These are phyloP conservation scores for Leucocoprinus leucothites DNA, from an alignment of 768 basidiomycete genomes.

Conservation along the genomic window DNA sequence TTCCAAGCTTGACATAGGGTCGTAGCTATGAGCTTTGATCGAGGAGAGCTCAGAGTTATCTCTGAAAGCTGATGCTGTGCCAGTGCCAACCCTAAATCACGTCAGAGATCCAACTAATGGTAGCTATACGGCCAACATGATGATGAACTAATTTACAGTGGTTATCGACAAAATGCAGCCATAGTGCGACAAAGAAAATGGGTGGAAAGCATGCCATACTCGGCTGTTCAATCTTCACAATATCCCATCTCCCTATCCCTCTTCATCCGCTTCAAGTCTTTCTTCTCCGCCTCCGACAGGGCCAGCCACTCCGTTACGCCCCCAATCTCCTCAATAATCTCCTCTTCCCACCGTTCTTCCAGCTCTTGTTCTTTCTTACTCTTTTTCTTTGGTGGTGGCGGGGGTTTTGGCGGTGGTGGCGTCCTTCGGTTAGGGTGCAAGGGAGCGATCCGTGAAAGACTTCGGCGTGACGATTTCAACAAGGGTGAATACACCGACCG, in stretches of 20 bases:
- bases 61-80: too few relatives aligned
- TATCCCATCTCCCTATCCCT: slow-evolving; percentile 60
- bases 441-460: slow-evolving; percentile 69
- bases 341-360: slow-evolving; percentile 81
- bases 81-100: too few relatives aligned
- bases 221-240: slow-evolving; percentile 43
- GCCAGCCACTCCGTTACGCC: slow-evolving; percentile 58
- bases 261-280: slow-evolving; percentile 54
- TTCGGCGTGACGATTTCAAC: slow-evolving; percentile 58
- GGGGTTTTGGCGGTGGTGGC: slow-evolving; percentile 71
- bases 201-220: not conserved
- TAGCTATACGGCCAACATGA: too few relatives aligned
- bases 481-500: slow-evolving; percentile 56
- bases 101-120: too few relatives aligned
- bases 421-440: slow-evolving; percentile 71
- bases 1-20: too few relatives aligned
- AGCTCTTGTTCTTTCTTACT: slow-evolving; percentile 73
- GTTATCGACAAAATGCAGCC: not conserved
- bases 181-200: not conserved
- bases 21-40: too few relatives aligned
- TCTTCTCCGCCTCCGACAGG: slow-evolving; percentile 48
- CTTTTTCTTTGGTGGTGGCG: slow-evolving; percentile 71
- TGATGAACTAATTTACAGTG: not conserved
- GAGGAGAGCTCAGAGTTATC: too few relatives aligned
- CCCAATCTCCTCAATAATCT: slow-evolving; percentile 69